A percentile compares a stretch with the other conserved stretches of the same genome.
Conservation (phyloP, 495 filamentous ascomycete genomes). For the Halenospora varia region DNA sequence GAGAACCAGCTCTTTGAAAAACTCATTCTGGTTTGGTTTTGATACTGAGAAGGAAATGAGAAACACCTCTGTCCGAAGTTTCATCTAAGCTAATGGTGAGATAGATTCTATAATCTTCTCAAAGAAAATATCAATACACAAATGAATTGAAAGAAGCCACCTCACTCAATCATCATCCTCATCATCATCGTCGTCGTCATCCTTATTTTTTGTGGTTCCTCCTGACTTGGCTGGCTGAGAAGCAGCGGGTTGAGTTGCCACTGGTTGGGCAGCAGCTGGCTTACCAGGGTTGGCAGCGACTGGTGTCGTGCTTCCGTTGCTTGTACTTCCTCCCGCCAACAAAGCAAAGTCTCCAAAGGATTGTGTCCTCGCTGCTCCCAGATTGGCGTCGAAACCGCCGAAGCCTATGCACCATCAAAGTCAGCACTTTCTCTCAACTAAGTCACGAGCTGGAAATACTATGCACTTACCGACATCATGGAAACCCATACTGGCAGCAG, state of each 20-base stretch:
- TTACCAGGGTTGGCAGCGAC: not conserved
- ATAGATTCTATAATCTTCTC: too few relatives aligned
- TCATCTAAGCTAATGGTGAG: too few relatives aligned
- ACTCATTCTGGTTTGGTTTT: too few relatives aligned
- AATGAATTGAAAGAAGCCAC: too few relatives aligned
- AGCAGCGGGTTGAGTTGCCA: too few relatives aligned
- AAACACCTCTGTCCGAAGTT: too few relatives aligned
- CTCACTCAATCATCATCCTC: slow-evolving; percentile 11
- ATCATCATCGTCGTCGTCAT: slow-evolving; percentile 10
- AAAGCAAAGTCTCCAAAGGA: not conserved
- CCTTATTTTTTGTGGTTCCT: not conserved
- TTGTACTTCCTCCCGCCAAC: not conserved
- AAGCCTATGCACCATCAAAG: not conserved
- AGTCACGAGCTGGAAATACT: too few relatives aligned
- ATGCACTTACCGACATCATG: not conserved
- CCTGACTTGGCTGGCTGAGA: not conserved
- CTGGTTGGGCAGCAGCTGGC: not conserved
- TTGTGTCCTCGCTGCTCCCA: not conserved
- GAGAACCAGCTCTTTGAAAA: too few relatives aligned
- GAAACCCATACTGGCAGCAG: not conserved
- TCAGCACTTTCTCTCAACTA: too few relatives aligned
- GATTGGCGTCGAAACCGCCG: not conserved
- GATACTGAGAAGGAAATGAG: too few relatives aligned
- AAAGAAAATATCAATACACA: too few relatives aligned
- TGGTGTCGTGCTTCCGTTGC: not conserved